Conservation (phyloP, 495 filamentous ascomycete species). For the Aspergillus cristatus region DNA sequence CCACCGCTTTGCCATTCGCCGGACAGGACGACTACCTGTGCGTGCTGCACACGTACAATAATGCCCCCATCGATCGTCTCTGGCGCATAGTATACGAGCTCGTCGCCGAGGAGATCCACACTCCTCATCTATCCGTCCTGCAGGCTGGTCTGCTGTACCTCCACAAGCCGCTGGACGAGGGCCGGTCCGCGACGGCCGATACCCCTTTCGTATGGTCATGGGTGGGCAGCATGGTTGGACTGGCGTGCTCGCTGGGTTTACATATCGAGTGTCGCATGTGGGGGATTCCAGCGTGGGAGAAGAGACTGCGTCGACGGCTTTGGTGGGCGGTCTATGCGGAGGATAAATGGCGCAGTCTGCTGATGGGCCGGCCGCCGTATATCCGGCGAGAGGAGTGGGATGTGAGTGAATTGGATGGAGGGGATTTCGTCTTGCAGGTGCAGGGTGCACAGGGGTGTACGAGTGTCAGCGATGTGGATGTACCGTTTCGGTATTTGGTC, state of each 20-base stretch:
- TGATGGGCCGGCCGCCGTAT: slow-evolving; percentile 77
- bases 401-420: slow-evolving; percentile 54
- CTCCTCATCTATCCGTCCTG: slow-evolving; percentile 22
- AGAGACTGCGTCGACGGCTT: slow-evolving; percentile 69
- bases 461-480: slow-evolving; percentile 9
- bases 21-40: slow-evolving; percentile 24
- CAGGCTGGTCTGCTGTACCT: slow-evolving; percentile 28
- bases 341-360: slow-evolving; percentile 87
- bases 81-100: slow-evolving; percentile 28
- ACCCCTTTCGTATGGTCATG: slow-evolving; percentile 29
- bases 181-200: slow-evolving; percentile 16
- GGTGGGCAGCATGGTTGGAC: slow-evolving; percentile 24
- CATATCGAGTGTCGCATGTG: slow-evolving; percentile 82
- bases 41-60: slow-evolving; percentile 21
- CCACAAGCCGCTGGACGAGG: slow-evolving; percentile 16
- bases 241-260: slow-evolving; percentile 51
- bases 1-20: slow-evolving; percentile 24
- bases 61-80: slow-evolving; percentile 16
- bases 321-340: slow-evolving; percentile 91
- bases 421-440: slow-evolving; percentile 50
- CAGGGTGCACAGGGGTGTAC: slow-evolving; percentile 11
- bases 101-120: slow-evolving; percentile 26
- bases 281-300: slow-evolving; percentile 84
- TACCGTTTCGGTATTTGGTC: slow-evolving; percentile 19
- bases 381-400: slow-evolving; percentile 74